Percentiles rank a stretch among this genome's conserved stretches.
Conservation (phyloP, 1,284 basidiomycete species). For the Golubevia pallescens region DNA sequence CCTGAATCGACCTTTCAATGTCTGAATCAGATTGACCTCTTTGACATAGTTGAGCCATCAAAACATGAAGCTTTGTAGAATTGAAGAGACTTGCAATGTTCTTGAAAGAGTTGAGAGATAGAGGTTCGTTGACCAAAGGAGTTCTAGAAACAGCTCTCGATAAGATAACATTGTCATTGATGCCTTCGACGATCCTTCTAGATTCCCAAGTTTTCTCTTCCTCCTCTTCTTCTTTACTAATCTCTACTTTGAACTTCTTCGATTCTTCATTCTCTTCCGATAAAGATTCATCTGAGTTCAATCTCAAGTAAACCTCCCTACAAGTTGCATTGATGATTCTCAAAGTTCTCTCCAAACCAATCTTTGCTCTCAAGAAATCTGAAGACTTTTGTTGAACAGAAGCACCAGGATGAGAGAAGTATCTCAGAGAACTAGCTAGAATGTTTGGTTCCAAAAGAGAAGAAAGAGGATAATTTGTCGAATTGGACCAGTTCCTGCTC, state of each 20-base stretch:
- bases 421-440: slow-evolving; percentile 43
- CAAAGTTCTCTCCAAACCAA: slow-evolving; percentile 49
- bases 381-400: slow-evolving; percentile 25
- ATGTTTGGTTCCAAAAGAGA: slow-evolving; percentile 43
- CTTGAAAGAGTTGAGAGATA: no score
- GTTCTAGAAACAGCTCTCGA: no score
- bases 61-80: no score
- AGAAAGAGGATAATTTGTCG: slow-evolving; percentile 10
- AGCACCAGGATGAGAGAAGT: slow-evolving; percentile 43
- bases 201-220: neutral
- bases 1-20: no score
- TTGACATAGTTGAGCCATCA: no score
- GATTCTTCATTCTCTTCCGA: neutral
- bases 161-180: neutral
- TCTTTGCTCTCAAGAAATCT: slow-evolving; percentile 38
- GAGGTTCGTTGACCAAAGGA: no score
- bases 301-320: neutral
- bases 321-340: slow-evolving; percentile 33
- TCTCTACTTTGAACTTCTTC: neutral
- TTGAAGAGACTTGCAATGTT: no score
- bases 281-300: neutral
- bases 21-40: no score
- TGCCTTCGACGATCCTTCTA: neutral
- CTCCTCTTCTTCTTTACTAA: neutral
- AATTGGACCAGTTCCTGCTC: slow-evolving; percentile 18